These are phyloP conservation scores for Picochlorum sp. DNA, from an alignment of 139 green algal species.

Conservation along the genomic window DNA sequence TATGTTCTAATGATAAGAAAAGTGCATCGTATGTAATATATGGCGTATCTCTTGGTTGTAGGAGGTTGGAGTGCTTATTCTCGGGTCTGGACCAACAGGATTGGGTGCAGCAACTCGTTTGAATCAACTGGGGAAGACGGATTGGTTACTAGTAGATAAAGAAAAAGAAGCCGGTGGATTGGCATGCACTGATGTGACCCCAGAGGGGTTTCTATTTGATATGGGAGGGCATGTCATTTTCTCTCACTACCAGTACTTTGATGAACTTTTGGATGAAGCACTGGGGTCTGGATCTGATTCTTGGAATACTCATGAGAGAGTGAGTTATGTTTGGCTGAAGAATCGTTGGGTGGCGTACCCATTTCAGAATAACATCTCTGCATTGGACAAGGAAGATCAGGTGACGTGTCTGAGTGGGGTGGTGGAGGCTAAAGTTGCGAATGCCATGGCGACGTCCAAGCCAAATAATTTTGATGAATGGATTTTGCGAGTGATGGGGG, in stretches of 20 bases:
- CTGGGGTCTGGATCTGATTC: slow-evolving; percentile 41
- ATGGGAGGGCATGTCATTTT: slow-evolving; percentile 94
- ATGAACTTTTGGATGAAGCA: slow-evolving; percentile 57
- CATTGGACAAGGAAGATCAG: slow-evolving; percentile 76
- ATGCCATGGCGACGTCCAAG: slow-evolving; percentile 46
- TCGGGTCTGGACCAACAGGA: slow-evolving; percentile 76
- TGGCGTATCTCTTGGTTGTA: no score
- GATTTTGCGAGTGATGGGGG: slow-evolving; percentile 81
- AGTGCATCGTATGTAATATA: no score
- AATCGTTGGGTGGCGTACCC: slow-evolving; percentile 82
- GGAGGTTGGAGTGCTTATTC: slow-evolving; percentile 62
- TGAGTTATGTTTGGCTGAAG: slow-evolving; percentile 82
- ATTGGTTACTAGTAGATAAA: slow-evolving; percentile 78
- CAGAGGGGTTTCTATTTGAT: slow-evolving; percentile 86
- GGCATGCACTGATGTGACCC: slow-evolving; percentile 77
- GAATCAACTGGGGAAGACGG: slow-evolving; percentile 63
- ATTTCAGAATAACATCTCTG: slow-evolving; percentile 88
- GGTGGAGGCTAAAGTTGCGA: slow-evolving; percentile 74
- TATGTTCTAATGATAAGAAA: no score
- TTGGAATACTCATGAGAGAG: slow-evolving; percentile 80
- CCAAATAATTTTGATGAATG: slow-evolving; percentile 90
- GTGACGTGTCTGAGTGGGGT: slow-evolving; percentile 71
- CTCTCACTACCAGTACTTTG: slow-evolving; percentile 89
- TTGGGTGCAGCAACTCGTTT: slow-evolving; percentile 78
- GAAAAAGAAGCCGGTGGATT: slow-evolving; percentile 66